Conservation (phyloP, 2,329 filamentous ascomycete species). For the Penicillium decumbens region DNA sequence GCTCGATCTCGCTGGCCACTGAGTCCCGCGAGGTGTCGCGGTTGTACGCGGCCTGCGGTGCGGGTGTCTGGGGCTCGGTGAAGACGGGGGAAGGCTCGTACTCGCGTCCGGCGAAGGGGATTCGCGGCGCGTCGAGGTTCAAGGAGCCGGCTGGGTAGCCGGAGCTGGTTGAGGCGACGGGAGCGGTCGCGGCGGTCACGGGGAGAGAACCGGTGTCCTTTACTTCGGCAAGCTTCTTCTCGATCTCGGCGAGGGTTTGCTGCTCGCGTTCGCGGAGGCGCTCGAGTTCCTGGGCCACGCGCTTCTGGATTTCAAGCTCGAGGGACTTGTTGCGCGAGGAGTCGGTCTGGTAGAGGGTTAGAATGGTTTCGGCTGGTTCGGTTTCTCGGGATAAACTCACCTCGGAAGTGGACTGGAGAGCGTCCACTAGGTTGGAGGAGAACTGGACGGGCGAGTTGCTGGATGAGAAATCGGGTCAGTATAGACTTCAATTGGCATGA, state of each 20-base stretch:
- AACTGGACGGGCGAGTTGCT: conserved; percentile 58
- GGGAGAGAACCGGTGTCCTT: conserved; percentile 29
- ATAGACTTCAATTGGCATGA: neutral
- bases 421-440: conserved; percentile 76
- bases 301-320: conserved; percentile 83
- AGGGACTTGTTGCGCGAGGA: conserved; percentile 74
- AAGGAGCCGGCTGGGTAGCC: conserved; percentile 29
- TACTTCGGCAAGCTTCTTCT: conserved; percentile 53
- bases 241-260: conserved; percentile 63
- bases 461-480: conserved; percentile 18
- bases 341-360: conserved; percentile 62
- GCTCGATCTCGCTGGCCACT: conserved; percentile 56
- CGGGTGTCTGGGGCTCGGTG: conserved; percentile 16
- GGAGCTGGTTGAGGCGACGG: conserved; percentile 19
- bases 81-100: conserved; percentile 23
- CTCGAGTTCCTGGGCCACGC: conserved; percentile 79
- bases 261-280: conserved; percentile 68
- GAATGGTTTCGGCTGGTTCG: conserved; percentile 2
- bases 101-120: conserved; percentile 42
- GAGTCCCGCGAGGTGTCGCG: conserved; percentile 49
- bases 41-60: conserved; percentile 26
- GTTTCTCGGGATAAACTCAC: conserved; percentile 48
- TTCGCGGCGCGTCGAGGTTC: conserved; percentile 41
- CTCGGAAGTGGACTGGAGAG: conserved; percentile 78
- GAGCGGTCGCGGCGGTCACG: conserved; percentile 26